Base-by-base conservation (phyloP, 441 rosid species). In the Oxalis stricta region DNA sequence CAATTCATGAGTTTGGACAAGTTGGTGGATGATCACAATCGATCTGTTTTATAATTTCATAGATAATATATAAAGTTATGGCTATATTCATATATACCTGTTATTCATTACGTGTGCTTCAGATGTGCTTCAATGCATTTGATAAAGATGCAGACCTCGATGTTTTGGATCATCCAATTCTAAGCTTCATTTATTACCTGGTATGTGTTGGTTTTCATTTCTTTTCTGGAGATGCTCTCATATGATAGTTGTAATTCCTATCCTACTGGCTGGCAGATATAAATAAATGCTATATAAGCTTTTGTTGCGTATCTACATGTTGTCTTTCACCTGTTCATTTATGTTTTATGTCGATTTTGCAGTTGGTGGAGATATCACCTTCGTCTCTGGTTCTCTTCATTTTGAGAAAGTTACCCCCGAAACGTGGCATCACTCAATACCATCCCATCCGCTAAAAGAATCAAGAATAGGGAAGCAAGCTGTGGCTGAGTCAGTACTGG, bases 341-440 rank as follows among this genome's bases (percentile, higher is more conserved):
- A n/a, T n/a, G n/a, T n/a, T n/a, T n/a, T n/a, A n/a, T n/a, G n/a
- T n/a, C n/a, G n/a, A n/a, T n/a, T 20, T 37, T 56, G 61, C 83
- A 86, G 96, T 68, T 82, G 64, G 91, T 76, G 69, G 96, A 82
- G 75, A 79, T 86, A 56, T 41, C 82, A 52, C 96, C 96, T 18
- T 86, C 94, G 6, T 66, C 81, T 8, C 50, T 86, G 70, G 94
- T 79, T 41, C 94, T 82, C 39, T 82, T 82, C 72, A 76, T 82
- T 44, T 57, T 86, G 70, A 73, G 91, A 74, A 86, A 86, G 71
- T 58, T 86, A 60, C 94, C 94, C 17, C 87, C 96, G 12, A 79
- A 75, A 60, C 87, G 96, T 5, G 79, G 82, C 16, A 68, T 72
- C 49, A 74, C 89, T n/a, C 87, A 82, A 32, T 82, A 86, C 59